phyloP scores from a whole-genome alignment of 1,284 basidiomycete species.

The Leccinum fallax region DNA sequence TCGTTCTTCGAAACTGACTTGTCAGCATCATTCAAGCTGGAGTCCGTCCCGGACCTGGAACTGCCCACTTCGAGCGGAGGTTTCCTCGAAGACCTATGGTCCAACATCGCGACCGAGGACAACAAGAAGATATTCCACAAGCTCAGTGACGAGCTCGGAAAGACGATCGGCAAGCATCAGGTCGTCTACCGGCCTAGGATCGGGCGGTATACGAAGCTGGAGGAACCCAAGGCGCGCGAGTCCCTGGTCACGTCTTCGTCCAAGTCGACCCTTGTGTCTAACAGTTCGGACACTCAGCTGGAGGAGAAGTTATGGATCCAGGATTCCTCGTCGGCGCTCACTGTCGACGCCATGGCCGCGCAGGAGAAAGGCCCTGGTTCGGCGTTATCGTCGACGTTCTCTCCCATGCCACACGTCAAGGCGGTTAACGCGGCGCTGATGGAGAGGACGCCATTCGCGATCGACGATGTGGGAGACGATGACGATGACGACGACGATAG shows the following conservation, averaged over 20 bases:
- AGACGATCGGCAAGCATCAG: slow-evolving; percentile 90
- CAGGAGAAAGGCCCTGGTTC: slow-evolving; percentile 31
- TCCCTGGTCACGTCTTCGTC: slow-evolving; percentile 75
- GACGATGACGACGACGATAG: slow-evolving; percentile 63
- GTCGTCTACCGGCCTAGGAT: slow-evolving; percentile 82
- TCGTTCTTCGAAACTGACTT: slow-evolving; percentile 93
- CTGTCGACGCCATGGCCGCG: slow-evolving; percentile 35
- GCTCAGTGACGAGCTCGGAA: slow-evolving; percentile 91
- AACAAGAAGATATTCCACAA: slow-evolving; percentile 86
- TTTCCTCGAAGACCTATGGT: slow-evolving; percentile 81
- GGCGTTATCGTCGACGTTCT: slow-evolving; percentile 42
- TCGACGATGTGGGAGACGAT: slow-evolving; percentile 76
- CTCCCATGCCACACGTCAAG: slow-evolving; percentile 67
- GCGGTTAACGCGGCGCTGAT: slow-evolving; percentile 83
- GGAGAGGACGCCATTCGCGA: slow-evolving; percentile 90
- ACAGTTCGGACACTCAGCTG: slow-evolving; percentile 24
- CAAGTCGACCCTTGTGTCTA: slow-evolving; percentile 45
- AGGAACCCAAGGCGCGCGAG: slow-evolving; percentile 87
- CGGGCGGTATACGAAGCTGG: slow-evolving; percentile 78
- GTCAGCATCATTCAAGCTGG: slow-evolving; percentile 83
- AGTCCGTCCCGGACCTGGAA: slow-evolving; percentile 68
- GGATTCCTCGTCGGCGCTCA: slow-evolving; percentile 45
- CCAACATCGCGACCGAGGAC: slow-evolving; percentile 83
- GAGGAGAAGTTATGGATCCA: slow-evolving; percentile 17
- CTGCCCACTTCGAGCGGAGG: slow-evolving; percentile 59